Evolutionary conservation across 2,329 filamentous ascomycete species (phyloP), one percentile per base, ranked within the genome.

Genomic region (Diaporthe australafricana): DNA sequence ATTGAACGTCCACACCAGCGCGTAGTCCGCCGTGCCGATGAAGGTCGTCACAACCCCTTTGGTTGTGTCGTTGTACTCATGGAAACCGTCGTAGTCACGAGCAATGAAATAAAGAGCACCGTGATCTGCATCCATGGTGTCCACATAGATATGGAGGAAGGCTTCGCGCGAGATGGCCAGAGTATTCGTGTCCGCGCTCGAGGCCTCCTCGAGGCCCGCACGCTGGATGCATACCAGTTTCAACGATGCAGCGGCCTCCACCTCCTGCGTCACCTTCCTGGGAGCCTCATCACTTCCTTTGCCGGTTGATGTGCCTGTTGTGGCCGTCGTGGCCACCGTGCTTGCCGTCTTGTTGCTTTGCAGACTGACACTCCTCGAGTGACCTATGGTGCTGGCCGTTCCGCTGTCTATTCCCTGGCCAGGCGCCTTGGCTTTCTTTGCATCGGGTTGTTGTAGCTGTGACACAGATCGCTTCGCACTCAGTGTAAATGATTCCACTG

Each of bases 1-100:
- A 53, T 77, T 72, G 40, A 76, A 78, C 5, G 77, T 77, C 77
- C 77, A 78, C n/a, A 76, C 67, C 17, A 77, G 70, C 22, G 74
- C 75, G 45, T 76, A 78, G 47, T 70, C 74, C 2, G 77, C 75
- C 12, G 74, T 75, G 30, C 76, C 77, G 47, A 78, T 48, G 60
- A 75, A 77, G 40, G 74, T 75, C 7, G 77, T 78, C 62, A 75
- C 71, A 40, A 72, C 47, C 7, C 71, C 72, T 17, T 69, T 67
- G 38, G 65, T 22, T 6, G 65, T 17, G 48, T 68, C 72, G 42
- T 56, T 70, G 62, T 76, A 77, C 65, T 76, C 74, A 52, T 77
- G 77, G 47, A 77, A 77, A 5, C 77, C 77, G 32, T 77, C 76
- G 66, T 77, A 77, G 27, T 77, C 75, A 60, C 74, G 75, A 20